These are phyloP conservation scores for Penicillium manginii DNA, from an alignment of 495 filamentous ascomycete species.

Conservation along the genomic window DNA sequence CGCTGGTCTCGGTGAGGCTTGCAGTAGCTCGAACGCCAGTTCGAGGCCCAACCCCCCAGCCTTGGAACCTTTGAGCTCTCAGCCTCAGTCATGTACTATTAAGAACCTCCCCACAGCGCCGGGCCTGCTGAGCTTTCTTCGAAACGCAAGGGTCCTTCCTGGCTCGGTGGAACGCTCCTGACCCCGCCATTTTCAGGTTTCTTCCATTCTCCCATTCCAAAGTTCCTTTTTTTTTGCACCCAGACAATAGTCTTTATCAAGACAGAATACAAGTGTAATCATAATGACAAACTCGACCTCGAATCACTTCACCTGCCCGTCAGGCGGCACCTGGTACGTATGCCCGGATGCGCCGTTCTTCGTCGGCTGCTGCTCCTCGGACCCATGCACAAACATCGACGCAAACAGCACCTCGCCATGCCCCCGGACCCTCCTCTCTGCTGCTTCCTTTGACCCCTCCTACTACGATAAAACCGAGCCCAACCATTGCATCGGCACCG, in stretches of 20 bases:
- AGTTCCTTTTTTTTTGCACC: slow-evolving; percentile 3
- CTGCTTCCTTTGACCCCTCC: slow-evolving; percentile 25
- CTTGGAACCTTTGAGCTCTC: no score
- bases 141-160: slow-evolving; percentile 5
- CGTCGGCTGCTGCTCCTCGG: slow-evolving; percentile 33
- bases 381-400: slow-evolving; percentile 27
- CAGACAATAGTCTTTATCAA: slow-evolving; percentile 21
- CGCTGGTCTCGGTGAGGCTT: not conserved
- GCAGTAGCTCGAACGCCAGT: not conserved
- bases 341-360: slow-evolving; percentile 26
- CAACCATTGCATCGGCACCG: slow-evolving; percentile 23
- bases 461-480: slow-evolving; percentile 13
- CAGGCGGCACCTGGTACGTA: slow-evolving; percentile 32
- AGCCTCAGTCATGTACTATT: slow-evolving; percentile 12
- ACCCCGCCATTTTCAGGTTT: slow-evolving; percentile 9
- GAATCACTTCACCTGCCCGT: slow-evolving; percentile 28
- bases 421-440: slow-evolving; percentile 13
- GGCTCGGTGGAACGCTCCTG: slow-evolving; percentile 7
- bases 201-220: slow-evolving; percentile 6
- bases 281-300: slow-evolving; percentile 16
- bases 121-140: slow-evolving; percentile 8
- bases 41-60: slow-evolving; percentile 3
- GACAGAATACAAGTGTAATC: slow-evolving; percentile 17
- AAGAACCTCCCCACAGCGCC: slow-evolving; percentile 8
- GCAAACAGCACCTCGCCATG: slow-evolving; percentile 22